phyloP scores from a whole-genome alignment of 352 stramenopile species.

The Phytophthora quininea region DNA sequence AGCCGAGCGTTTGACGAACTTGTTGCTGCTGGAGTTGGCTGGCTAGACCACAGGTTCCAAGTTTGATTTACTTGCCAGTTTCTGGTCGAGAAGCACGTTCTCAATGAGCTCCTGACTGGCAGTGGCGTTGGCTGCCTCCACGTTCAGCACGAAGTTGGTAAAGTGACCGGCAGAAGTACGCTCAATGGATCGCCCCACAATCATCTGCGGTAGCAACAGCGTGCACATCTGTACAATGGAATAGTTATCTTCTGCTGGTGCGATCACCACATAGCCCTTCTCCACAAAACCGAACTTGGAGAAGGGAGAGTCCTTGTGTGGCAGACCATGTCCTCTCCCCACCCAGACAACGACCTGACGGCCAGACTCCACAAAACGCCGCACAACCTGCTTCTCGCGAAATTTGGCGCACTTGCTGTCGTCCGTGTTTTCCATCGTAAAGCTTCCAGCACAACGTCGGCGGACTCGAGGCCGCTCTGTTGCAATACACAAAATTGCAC shows the following conservation, averaged over 20 bases:
- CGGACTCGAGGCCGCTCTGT: slow-evolving; percentile 30
- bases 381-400: slow-evolving; percentile 42
- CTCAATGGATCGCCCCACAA: slow-evolving; percentile 29
- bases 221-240: slow-evolving; percentile 63
- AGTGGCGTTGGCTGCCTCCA: slow-evolving; percentile 41
- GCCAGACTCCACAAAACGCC: slow-evolving; percentile 40
- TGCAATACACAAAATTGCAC: not conserved
- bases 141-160: slow-evolving; percentile 61
- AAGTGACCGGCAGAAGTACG: slow-evolving; percentile 39
- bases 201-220: slow-evolving; percentile 57
- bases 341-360: slow-evolving; percentile 50
- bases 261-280: slow-evolving; percentile 66
- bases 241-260: slow-evolving; percentile 27
- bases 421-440: slow-evolving; percentile 43
- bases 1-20: not conserved
- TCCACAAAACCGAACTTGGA: slow-evolving; percentile 52
- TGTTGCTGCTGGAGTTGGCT: too few species aligned
- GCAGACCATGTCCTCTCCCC: slow-evolving; percentile 23
- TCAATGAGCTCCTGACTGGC: slow-evolving; percentile 60
- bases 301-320: slow-evolving; percentile 39
- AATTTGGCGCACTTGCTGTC: slow-evolving; percentile 42
- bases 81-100: slow-evolving; percentile 48
- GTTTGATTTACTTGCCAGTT: too few species aligned
- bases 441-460: slow-evolving; percentile 53
- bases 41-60: too few species aligned